These are phyloP conservation scores for Capronia americana DNA, from an alignment of 2,329 filamentous ascomycete genomes.

Conservation along the genomic window DNA sequence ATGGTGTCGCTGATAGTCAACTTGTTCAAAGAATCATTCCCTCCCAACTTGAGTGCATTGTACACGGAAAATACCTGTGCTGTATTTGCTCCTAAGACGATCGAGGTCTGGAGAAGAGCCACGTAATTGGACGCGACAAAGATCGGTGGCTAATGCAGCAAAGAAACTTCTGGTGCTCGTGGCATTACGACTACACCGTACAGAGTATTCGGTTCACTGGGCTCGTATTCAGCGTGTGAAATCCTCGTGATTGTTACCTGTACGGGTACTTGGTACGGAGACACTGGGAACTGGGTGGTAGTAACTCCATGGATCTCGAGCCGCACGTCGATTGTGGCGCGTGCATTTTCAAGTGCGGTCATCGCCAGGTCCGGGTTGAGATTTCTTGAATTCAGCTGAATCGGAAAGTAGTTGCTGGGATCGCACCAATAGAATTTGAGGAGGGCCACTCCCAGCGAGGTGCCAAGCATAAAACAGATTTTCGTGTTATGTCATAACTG, in stretches of 20 bases:
- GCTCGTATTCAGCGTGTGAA: too few relatives aligned
- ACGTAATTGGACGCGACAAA: neutral
- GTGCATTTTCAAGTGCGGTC: neutral
- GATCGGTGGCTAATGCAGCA: neutral
- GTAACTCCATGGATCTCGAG: neutral
- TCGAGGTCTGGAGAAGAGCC: neutral
- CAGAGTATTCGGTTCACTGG: too few relatives aligned
- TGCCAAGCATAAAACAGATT: neutral
- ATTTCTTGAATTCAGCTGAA: constrained; percentile 9
- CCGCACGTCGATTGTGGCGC: neutral
- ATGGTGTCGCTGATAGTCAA: neutral
- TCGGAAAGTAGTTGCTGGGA: neutral
- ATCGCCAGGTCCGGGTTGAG: neutral
- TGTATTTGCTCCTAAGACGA: neutral
- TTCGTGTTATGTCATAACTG: constrained; percentile 3
- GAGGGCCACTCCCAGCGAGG: neutral
- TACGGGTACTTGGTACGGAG: too few relatives aligned
- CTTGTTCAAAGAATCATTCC: neutral
- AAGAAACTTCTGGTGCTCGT: neutral
- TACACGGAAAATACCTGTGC: neutral
- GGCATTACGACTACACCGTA: neutral
- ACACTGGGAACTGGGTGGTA: too few relatives aligned
- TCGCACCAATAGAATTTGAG: constrained; percentile 12
- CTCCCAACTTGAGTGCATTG: neutral
- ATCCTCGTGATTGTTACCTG: too few relatives aligned